Evolutionary conservation across 805 yeast genomes (phyloP).

Genomic region (Candida glaebosa): DNA sequence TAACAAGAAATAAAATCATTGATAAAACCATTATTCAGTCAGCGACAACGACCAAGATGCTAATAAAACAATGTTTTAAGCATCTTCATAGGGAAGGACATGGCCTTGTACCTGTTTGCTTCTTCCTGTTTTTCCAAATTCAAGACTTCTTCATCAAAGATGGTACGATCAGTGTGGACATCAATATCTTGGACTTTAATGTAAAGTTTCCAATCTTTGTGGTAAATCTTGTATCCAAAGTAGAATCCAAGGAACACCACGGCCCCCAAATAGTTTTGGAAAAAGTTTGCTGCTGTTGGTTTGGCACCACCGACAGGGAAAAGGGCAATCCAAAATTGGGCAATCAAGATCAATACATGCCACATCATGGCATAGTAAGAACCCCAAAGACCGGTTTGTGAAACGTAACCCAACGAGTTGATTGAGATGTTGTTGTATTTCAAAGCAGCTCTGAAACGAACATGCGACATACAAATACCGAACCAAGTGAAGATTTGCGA

Average conservation of each 20-base stretch:
- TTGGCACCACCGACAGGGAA: conserved; percentile 31
- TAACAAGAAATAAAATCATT: conserved; percentile 1
- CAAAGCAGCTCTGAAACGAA: conserved; percentile 40
- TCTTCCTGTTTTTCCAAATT: conserved; percentile 27
- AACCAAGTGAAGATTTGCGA: conserved; percentile 43
- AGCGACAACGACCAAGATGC: neutral
- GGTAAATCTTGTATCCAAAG: conserved; percentile 29
- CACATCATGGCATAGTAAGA: conserved; percentile 32
- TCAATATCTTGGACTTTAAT: conserved; percentile 28
- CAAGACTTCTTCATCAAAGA: conserved; percentile 34
- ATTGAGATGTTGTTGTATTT: conserved; percentile 24
- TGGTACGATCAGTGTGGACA: conserved; percentile 25
- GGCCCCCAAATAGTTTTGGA: conserved; percentile 33
- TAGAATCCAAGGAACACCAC: conserved; percentile 29
- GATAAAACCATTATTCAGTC: conserved; percentile 1
- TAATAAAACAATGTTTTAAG: conserved; percentile 11
- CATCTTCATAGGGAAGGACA: conserved; percentile 17
- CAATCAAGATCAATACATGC: conserved; percentile 33
- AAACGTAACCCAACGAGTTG: conserved; percentile 29
- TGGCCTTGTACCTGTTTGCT: conserved; percentile 14
- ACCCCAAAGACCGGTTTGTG: conserved; percentile 40
- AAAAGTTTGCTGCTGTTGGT: conserved; percentile 27
- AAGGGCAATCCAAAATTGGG: conserved; percentile 44
- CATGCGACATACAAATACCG: conserved; percentile 37
- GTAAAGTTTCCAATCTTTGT: conserved; percentile 27